These are phyloP conservation scores for Cucurbita moschata DNA, from an alignment of 306 rosid genomes.

Conservation along the genomic window DNA sequence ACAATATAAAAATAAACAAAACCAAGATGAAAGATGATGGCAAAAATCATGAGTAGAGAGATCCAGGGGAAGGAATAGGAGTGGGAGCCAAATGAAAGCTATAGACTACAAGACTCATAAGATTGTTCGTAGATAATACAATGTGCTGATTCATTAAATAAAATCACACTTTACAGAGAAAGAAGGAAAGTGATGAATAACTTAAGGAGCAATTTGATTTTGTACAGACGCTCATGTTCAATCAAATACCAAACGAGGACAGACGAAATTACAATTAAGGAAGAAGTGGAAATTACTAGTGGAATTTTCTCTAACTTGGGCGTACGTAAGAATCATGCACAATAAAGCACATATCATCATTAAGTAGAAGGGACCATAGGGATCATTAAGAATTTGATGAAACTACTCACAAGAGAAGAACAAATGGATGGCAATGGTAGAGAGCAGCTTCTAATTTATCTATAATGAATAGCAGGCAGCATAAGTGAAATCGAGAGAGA, in stretches of 20 bases:
- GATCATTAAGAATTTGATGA: neutral
- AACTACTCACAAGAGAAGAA: neutral
- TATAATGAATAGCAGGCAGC: neutral
- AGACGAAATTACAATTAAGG: neutral
- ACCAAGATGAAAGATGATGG: neutral
- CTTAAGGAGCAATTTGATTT: neutral
- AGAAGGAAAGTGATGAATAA: neutral
- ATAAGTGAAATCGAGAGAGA: neutral
- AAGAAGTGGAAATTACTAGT: slow-evolving; percentile 5
- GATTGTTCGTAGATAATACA: neutral
- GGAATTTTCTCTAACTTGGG: slow-evolving; percentile 1
- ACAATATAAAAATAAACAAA: neutral
- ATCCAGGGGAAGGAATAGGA: neutral
- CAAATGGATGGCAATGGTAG: neutral
- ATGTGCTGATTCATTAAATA: neutral
- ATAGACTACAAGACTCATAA: neutral
- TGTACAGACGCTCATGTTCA: slow-evolving; percentile 5
- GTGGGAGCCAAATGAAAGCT: neutral
- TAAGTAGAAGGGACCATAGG: neutral
- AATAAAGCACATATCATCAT: neutral
- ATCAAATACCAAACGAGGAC: neutral
- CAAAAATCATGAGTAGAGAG: neutral
- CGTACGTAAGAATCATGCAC: slow-evolving; percentile 3
- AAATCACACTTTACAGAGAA: slow-evolving; percentile 1
- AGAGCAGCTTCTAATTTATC: neutral